phyloP scores from a whole-genome alignment of 2,329 filamentous ascomycete species.

The Cladophialophora carrionii region DNA sequence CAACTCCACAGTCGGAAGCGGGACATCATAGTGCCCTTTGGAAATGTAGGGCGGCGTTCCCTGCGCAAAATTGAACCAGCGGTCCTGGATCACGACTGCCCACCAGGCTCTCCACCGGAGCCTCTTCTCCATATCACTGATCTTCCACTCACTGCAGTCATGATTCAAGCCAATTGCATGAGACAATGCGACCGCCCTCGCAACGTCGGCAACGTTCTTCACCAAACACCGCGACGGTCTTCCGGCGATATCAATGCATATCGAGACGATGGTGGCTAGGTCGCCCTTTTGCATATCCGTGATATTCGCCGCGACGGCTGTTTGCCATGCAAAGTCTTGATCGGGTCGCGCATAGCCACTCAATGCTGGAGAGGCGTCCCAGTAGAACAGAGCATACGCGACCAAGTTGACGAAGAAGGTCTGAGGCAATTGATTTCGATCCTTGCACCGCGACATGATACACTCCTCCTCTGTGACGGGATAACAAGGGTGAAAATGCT shows the following conservation, averaged over 20 bases:
- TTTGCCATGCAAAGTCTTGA: conserved; percentile 64
- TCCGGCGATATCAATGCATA: conserved; percentile 63
- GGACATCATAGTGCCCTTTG: conserved; percentile 60
- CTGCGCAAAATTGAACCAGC: conserved; percentile 61
- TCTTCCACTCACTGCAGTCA: conserved; percentile 58
- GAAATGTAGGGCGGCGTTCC: conserved; percentile 59
- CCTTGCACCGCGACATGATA: conserved; percentile 57
- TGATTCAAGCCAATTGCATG: conserved; percentile 61
- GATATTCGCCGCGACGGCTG: conserved; percentile 63
- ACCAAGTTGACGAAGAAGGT: conserved; percentile 62
- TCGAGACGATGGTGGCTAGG: conserved; percentile 61
- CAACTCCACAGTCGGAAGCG: conserved; percentile 54
- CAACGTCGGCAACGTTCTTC: conserved; percentile 57
- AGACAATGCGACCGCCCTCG: conserved; percentile 58
- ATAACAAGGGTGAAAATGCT: conserved; percentile 62
- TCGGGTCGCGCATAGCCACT: conserved; percentile 58
- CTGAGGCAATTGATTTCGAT: conserved; percentile 56
- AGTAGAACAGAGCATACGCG: conserved; percentile 62
- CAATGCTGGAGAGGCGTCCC: conserved; percentile 55
- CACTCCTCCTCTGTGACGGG: conserved; percentile 62
- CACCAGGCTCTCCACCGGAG: conserved; percentile 60
- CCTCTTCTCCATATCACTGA: conserved; percentile 56
- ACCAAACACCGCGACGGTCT: conserved; percentile 49
- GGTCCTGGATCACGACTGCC: conserved; percentile 61
- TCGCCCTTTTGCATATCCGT: conserved; percentile 61